phyloP scores from a whole-genome alignment of 1,284 basidiomycete species.

The Ceratobasidium sp. region DNA sequence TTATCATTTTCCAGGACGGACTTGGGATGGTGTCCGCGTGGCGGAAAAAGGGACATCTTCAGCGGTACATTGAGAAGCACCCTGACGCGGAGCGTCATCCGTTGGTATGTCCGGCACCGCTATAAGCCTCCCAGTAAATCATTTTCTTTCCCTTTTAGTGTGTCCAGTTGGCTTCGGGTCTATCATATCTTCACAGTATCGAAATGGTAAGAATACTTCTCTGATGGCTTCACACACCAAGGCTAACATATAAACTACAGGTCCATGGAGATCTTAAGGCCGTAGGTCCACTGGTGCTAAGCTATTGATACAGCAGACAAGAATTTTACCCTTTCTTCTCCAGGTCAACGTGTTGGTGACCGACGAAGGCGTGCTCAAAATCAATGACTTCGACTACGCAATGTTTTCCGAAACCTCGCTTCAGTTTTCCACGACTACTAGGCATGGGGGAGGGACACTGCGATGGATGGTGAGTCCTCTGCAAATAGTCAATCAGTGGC shows the following conservation, averaged over 20 bases:
- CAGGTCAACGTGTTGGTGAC: background rate
- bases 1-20: background rate
- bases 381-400: constrained; percentile 28
- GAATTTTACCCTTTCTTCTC: background rate
- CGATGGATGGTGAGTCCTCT: constrained; percentile 22
- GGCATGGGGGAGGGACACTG: constrained; percentile 9
- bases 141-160: no score
- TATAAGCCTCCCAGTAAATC: no score
- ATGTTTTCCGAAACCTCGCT: constrained; percentile 4
- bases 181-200: no score
- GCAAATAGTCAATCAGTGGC: background rate
- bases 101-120: no score
- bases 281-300: background rate
- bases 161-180: no score
- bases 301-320: background rate
- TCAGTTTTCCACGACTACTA: constrained; percentile 11
- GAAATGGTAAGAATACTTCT: no score
- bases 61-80: no score
- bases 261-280: constrained; percentile 28
- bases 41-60: background rate
- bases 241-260: background rate
- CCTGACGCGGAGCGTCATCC: no score
- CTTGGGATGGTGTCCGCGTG: background rate
- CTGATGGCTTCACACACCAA: no score
- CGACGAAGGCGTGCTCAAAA: background rate